Conservation (phyloP, 345 rosid genomes). For the Citrus medica region DNA sequence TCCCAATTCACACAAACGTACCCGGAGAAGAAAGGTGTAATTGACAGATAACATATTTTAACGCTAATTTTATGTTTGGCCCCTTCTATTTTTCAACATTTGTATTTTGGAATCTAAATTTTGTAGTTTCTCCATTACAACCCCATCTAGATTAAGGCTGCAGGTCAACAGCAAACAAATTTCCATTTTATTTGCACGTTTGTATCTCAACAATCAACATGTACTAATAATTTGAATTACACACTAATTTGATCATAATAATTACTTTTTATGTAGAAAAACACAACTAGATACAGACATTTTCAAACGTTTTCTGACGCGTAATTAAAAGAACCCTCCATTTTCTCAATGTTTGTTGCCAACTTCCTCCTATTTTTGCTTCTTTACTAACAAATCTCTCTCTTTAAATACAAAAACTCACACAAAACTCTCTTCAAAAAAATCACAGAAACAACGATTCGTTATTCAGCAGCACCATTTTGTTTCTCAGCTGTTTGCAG, state of each 20-base stretch:
- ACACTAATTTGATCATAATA: background rate
- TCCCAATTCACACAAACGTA: no score
- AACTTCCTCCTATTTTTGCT: conserved; percentile 7
- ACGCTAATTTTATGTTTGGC: no score
- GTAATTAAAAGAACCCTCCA: background rate
- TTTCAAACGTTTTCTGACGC: background rate
- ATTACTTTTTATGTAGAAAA: background rate
- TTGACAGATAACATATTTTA: no score
- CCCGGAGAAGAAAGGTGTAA: rapidly evolving
- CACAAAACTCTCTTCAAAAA: background rate
- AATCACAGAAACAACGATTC: no score
- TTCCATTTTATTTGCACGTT: background rate
- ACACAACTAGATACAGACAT: background rate
- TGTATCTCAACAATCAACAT: background rate
- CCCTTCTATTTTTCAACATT: no score
- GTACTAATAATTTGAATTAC: background rate
- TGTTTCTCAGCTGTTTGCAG: background rate
- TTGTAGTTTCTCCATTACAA: no score
- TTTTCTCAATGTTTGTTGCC: background rate
- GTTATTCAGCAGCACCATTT: background rate
- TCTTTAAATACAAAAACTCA: background rate
- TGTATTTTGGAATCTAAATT: no score
- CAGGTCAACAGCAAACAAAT: background rate
- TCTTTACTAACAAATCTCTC: background rate
- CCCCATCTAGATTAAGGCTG: no score